Conservation (phyloP, 768 basidiomycete species). For the Pulveroboletus frians region DNA sequence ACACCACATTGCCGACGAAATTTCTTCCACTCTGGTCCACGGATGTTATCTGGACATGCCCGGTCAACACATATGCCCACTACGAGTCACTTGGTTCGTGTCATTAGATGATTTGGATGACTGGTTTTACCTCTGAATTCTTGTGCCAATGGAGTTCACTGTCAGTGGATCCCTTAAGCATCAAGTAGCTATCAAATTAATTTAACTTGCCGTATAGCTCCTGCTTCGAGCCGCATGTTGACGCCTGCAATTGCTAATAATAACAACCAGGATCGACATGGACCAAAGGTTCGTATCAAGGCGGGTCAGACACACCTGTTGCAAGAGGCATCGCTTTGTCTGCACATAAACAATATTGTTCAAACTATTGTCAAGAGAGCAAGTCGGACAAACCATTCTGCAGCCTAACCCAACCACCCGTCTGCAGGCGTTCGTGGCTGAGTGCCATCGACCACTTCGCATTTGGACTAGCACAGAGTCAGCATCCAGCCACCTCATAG, state of each 20-base stretch:
- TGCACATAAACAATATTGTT: slow-evolving; percentile 5
- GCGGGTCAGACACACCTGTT: slow-evolving; percentile 19
- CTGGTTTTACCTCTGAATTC: slow-evolving; percentile 21
- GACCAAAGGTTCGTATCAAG: background rate
- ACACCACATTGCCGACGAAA: slow-evolving; percentile 45
- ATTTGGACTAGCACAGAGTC: slow-evolving; percentile 30
- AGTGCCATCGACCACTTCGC: slow-evolving; percentile 48
- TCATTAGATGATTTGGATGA: background rate
- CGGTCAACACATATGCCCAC: slow-evolving; percentile 52
- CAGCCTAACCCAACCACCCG: slow-evolving; percentile 59
- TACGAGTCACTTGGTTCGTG: background rate
- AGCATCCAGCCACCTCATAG: background rate
- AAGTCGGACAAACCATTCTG: slow-evolving; percentile 40
- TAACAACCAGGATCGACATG: background rate
- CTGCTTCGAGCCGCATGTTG: too few species aligned
- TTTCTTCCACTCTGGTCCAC: slow-evolving; percentile 44
- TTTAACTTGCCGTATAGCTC: too few species aligned
- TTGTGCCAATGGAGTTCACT: slow-evolving; percentile 43
- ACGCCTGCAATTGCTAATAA: slow-evolving; percentile 16
- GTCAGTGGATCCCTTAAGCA: background rate
- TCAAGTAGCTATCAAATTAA: too few species aligned
- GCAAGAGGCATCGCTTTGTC: slow-evolving; percentile 37
- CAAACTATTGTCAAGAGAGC: background rate
- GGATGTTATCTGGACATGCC: slow-evolving; percentile 38
- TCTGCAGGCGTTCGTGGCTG: slow-evolving; percentile 50